These are phyloP conservation scores for Excoecaria agallocha DNA, from an alignment of 345 rosid genomes.

Conservation along the genomic window DNA sequence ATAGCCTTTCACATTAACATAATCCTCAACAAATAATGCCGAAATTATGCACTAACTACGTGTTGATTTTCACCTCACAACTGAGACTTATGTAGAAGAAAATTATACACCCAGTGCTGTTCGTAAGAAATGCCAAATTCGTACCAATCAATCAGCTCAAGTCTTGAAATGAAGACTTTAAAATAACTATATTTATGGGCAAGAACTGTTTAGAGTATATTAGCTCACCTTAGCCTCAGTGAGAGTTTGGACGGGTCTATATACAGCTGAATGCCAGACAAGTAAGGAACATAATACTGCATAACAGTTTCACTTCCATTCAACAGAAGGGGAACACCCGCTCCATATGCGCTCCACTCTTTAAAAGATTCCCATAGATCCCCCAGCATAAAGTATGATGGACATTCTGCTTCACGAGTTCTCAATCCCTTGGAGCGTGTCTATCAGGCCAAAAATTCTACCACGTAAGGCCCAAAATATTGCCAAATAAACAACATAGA, in stretches of 20 bases:
- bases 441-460: slow-evolving; percentile 37
- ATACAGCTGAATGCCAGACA: slow-evolving; percentile 88
- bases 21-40: not conserved
- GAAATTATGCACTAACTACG: not conserved
- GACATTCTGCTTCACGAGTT: slow-evolving; percentile 39
- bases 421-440: slow-evolving; percentile 52
- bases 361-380: slow-evolving; percentile 86
- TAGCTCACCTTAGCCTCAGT: slow-evolving; percentile 49
- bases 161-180: not conserved
- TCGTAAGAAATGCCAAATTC: not conserved
- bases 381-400: slow-evolving; percentile 57
- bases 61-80: not conserved
- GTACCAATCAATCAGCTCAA: slow-evolving; percentile 4
- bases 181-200: not conserved
- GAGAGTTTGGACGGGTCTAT: slow-evolving; percentile 46
- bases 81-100: not conserved
- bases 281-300: slow-evolving; percentile 91
- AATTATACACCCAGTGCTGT: not conserved
- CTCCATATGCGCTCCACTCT: slow-evolving; percentile 97
- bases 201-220: slow-evolving; percentile 9
- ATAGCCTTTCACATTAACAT: not conserved
- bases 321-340: slow-evolving; percentile 77
- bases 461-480: not conserved
- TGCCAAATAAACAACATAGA: not conserved
- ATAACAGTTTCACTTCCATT: slow-evolving; percentile 64